Conservation (phyloP, 2,329 filamentous ascomycete genomes). For the Aphanocladium album region DNA sequence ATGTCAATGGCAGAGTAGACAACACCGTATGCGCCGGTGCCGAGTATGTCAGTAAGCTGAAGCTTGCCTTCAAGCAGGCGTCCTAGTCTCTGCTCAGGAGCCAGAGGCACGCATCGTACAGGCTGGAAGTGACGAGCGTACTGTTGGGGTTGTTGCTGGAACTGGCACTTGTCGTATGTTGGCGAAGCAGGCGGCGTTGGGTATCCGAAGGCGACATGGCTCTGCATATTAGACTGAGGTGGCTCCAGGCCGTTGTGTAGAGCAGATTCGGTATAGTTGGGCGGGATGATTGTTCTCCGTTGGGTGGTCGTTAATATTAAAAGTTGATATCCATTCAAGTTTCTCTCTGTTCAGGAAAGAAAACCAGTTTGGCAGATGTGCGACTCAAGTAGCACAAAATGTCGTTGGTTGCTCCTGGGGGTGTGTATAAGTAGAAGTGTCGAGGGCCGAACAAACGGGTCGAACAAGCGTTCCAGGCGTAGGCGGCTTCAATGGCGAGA, state of each 20-base stretch:
- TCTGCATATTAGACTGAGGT: slow-evolving; percentile 49
- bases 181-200: slow-evolving; percentile 55
- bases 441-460: slow-evolving; percentile 13
- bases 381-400: neutral
- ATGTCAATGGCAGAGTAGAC: slow-evolving; percentile 88
- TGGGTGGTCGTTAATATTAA: slow-evolving; percentile 5
- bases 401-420: neutral
- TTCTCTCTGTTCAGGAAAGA: neutral
- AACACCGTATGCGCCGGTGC: slow-evolving; percentile 92
- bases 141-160: slow-evolving; percentile 34
- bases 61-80: slow-evolving; percentile 76
- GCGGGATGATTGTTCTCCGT: neutral
- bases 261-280: neutral
- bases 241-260: slow-evolving; percentile 18
- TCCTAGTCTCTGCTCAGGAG: slow-evolving; percentile 82
- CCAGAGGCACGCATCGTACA: slow-evolving; percentile 47
- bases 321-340: slow-evolving; percentile 9
- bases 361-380: neutral
- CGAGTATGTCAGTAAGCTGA: slow-evolving; percentile 78
- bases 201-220: slow-evolving; percentile 53
- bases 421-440: slow-evolving; percentile 7
- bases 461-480: neutral
- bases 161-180: slow-evolving; percentile 46
- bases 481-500: neutral
- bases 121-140: slow-evolving; percentile 36